These are phyloP conservation scores for Basidiobolus meristosporus DNA, from an alignment of 371 early-diverging fungal species.

Conservation along the genomic window DNA sequence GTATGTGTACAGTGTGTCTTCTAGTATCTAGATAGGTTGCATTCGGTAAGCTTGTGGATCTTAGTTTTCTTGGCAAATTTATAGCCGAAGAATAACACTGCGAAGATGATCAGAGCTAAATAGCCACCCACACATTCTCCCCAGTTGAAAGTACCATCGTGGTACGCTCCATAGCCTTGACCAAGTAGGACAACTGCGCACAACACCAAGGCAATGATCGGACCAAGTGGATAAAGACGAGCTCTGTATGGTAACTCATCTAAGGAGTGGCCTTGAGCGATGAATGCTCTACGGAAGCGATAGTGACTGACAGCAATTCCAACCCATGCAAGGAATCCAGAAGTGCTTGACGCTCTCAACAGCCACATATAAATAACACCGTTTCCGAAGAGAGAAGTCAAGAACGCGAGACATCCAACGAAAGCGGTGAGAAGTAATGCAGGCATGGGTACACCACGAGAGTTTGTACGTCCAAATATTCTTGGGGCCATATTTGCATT, in stretches of 20 bases:
- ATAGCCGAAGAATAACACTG: constrained; percentile 25
- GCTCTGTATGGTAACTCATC: constrained; percentile 50
- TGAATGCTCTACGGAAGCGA: constrained; percentile 66
- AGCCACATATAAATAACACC: constrained; percentile 56
- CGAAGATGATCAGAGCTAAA: constrained; percentile 26
- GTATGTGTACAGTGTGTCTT: too few relatives aligned
- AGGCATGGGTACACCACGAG: constrained; percentile 40
- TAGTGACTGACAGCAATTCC: constrained; percentile 56
- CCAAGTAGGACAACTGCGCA: constrained; percentile 40
- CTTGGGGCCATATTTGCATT: constrained; percentile 45
- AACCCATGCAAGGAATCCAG: constrained; percentile 71
- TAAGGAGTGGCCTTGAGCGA: constrained; percentile 38
- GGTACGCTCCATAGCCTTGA: constrained; percentile 17
- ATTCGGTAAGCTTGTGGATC: constrained; percentile 26
- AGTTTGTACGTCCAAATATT: constrained; percentile 29
- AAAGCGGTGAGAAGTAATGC: constrained; percentile 29
- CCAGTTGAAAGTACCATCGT: too few relatives aligned
- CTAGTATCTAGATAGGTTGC: constrained; percentile 13
- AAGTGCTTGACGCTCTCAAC: constrained; percentile 40
- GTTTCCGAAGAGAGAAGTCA: constrained; percentile 21
- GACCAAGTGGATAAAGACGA: constrained; percentile 47
- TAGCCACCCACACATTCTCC: constrained; percentile 9
- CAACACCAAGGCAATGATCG: constrained; percentile 37
- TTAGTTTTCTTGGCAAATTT: constrained; percentile 21
- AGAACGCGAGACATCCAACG: constrained; percentile 36